phyloP scores from a whole-genome alignment of 1,284 basidiomycete genomes.

The Trichosporon sp. region DNA sequence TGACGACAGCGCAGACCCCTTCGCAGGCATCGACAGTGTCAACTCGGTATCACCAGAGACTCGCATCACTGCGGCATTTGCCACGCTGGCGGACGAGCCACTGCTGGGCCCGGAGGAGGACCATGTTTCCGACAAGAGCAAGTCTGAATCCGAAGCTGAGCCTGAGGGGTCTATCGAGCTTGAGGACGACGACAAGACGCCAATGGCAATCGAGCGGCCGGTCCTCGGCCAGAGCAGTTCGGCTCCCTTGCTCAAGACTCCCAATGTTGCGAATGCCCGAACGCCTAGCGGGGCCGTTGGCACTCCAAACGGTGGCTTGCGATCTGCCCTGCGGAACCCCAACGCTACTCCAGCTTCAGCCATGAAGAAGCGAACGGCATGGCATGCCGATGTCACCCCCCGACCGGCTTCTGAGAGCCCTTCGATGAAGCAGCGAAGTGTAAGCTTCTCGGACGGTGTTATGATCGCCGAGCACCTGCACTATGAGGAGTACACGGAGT shows the following conservation, averaged over 20 bases:
- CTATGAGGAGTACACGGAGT: conserved; percentile 14
- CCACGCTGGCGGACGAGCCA: not conserved
- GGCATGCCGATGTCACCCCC: conserved; percentile 40
- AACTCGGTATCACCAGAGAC: conserved; percentile 11
- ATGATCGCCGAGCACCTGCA: conserved; percentile 14
- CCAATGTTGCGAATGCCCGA: conserved; percentile 19
- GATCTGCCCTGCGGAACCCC: conserved; percentile 39
- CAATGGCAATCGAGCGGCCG: conserved; percentile 20
- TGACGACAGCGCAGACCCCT: conserved; percentile 71
- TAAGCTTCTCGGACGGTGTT: conserved; percentile 90
- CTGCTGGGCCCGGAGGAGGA: not conserved
- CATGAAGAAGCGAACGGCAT: conserved; percentile 46
- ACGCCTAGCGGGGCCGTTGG: not conserved
- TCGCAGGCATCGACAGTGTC: conserved; percentile 78
- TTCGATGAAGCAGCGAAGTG: conserved; percentile 63
- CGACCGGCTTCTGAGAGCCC: conserved; percentile 11
- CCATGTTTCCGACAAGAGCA: conserved; percentile 7
- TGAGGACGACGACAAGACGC: conserved; percentile 5
- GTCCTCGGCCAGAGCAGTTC: conserved; percentile 25
- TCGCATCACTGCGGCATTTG: not conserved
- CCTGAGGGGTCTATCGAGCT: not conserved
- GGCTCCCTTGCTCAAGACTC: conserved; percentile 35
- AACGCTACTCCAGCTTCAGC: conserved; percentile 43
- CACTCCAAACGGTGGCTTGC: conserved; percentile 25
- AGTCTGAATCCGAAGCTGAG: not conserved